Evolutionary conservation across 768 basidiomycete genomes (phyloP).

Genomic region (Boletus patriciae): DNA sequence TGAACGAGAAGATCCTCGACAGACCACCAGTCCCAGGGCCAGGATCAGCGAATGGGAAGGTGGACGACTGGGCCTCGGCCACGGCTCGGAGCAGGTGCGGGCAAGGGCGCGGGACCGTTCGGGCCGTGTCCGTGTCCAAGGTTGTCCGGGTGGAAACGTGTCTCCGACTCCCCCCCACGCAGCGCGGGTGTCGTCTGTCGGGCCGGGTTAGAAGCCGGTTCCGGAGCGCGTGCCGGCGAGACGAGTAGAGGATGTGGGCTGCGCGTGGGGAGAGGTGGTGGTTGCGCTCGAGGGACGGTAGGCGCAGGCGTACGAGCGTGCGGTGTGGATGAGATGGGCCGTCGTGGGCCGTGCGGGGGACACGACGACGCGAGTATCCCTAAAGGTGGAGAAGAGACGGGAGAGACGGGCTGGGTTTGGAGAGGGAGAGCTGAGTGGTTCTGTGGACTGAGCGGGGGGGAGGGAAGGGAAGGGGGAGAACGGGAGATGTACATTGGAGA

Average conservation of each 20-base stretch:
- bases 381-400: no score
- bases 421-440: no score
- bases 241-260: constrained; percentile 3
- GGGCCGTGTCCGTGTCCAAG: constrained; percentile 17
- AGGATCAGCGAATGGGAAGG: background rate
- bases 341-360: no score
- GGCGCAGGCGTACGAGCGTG: constrained; percentile 16
- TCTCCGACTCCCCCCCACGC: constrained; percentile 1
- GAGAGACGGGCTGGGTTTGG: no score
- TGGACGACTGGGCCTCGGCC: background rate
- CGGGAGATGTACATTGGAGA: no score
- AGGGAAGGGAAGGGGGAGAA: no score
- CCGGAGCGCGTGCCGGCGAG: constrained; percentile 17
- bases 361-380: no score
- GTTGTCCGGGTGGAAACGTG: constrained; percentile 25
- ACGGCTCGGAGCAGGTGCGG: constrained; percentile 6
- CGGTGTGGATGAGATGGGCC: constrained; percentile 19
- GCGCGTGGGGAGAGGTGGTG: constrained; percentile 17
- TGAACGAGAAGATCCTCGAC: no score
- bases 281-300: constrained; percentile 14
- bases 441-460: no score
- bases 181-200: background rate
- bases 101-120: no score
- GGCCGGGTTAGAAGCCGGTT: constrained; percentile 6
- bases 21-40: no score